Percentiles rank a stretch among this genome's conserved stretches.
Conservation (phyloP, 306 rosid species). For the Medicago lupulina region DNA sequence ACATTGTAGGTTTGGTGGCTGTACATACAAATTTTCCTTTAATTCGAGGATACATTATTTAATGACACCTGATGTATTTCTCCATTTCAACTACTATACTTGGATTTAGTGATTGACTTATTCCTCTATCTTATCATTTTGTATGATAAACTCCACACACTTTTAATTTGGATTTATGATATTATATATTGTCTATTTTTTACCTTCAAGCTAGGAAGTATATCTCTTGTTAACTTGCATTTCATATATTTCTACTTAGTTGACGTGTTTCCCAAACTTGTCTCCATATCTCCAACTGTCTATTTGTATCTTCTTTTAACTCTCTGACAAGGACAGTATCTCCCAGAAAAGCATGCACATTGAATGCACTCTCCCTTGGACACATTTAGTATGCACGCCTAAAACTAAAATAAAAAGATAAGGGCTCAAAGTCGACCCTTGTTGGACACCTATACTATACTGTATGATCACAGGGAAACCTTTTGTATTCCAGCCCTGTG, state of each 20-base stretch:
- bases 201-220: background rate
- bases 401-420: background rate
- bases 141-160: background rate
- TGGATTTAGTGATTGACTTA: background rate
- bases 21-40: too few species aligned
- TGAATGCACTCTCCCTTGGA: background rate
- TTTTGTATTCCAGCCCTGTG: background rate
- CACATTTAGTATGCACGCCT: background rate
- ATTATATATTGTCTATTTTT: background rate
- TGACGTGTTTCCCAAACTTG: background rate
- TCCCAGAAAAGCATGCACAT: background rate
- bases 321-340: background rate
- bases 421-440: background rate
- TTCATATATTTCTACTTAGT: background rate
- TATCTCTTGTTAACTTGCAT: too few species aligned
- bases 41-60: too few species aligned
- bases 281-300: background rate
- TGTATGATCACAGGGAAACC: background rate
- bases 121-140: background rate
- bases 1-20: background rate
- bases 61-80: too few species aligned
- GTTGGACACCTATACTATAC: background rate
- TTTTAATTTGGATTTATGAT: background rate
- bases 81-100: background rate
- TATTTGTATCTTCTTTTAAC: background rate